Conservation (phyloP, 2,329 filamentous ascomycete genomes). For the Pestalotiopsis sp. region DNA sequence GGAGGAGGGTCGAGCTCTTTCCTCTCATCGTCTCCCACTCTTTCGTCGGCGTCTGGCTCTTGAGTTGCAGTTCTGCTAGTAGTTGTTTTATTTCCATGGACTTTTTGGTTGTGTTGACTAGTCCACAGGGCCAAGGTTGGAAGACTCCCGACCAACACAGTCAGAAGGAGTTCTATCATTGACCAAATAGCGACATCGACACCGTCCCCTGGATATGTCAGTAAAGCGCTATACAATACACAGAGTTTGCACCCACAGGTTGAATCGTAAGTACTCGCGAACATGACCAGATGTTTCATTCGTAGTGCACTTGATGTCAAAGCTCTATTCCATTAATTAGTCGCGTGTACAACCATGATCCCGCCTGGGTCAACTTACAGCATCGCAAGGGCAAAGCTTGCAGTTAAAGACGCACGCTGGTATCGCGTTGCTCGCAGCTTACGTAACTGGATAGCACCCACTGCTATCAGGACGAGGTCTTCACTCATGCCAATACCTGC, state of each 20-base stretch:
- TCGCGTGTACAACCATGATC: neutral
- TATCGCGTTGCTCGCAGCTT: neutral
- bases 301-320: neutral
- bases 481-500: neutral
- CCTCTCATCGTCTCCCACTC: neutral
- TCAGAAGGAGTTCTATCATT: neutral
- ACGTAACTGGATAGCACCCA: neutral
- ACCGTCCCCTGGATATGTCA: neutral
- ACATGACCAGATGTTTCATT: neutral
- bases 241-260: neutral
- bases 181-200: conserved; percentile 6
- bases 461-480: neutral
- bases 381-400: neutral
- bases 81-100: too few species aligned
- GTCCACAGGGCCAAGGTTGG: neutral
- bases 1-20: neutral
- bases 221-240: neutral
- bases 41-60: neutral
- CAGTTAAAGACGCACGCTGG: neutral
- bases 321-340: neutral
- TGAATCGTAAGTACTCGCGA: conserved; percentile 3
- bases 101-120: neutral
- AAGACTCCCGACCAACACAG: neutral
- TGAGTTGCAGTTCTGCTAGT: neutral
- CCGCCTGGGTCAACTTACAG: neutral